Percentiles rank a stretch among this genome's conserved stretches.
phyloP scores from a whole-genome alignment of 179 eudicot genomes.

The Beta lomatogona region DNA sequence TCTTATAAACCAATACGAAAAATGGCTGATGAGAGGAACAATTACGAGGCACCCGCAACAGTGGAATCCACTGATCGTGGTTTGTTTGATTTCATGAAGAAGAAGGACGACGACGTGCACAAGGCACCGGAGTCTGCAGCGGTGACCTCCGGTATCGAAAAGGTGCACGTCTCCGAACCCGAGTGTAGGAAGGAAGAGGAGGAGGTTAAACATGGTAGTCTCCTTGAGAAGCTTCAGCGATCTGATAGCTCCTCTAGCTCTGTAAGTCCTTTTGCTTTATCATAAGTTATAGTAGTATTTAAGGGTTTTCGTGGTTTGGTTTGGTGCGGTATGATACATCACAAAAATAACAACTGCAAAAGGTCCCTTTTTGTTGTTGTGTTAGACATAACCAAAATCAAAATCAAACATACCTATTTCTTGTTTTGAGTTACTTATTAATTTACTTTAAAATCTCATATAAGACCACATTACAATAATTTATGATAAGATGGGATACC shows the following conservation, averaged over 20 bases:
- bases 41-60: background rate
- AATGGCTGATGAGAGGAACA: conserved; percentile 26
- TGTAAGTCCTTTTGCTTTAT: conserved; percentile 23
- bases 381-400: too few species aligned
- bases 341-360: too few species aligned
- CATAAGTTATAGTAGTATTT: background rate
- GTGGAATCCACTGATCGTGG: conserved; percentile 60
- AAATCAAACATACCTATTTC: too few species aligned
- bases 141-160: conserved; percentile 38
- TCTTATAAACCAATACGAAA: background rate
- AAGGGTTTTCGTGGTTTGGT: too few species aligned
- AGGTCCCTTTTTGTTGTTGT: too few species aligned
- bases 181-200: conserved; percentile 23
- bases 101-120: conserved; percentile 49
- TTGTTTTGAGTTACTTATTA: too few species aligned
- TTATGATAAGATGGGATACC: too few species aligned
- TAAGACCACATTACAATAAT: too few species aligned
- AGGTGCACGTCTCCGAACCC: conserved; percentile 34
- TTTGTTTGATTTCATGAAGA: conserved; percentile 59
- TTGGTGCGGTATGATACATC: too few species aligned
- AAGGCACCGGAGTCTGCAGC: conserved; percentile 34
- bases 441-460: too few species aligned
- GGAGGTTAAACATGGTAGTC: conserved; percentile 35
- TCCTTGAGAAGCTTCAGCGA: conserved; percentile 41
- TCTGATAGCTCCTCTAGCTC: conserved; percentile 44